A percentile compares a stretch with the other conserved stretches of the same genome.
phyloP scores from a whole-genome alignment of 805 yeast species.

The Wickerhamiella hasegawae region DNA sequence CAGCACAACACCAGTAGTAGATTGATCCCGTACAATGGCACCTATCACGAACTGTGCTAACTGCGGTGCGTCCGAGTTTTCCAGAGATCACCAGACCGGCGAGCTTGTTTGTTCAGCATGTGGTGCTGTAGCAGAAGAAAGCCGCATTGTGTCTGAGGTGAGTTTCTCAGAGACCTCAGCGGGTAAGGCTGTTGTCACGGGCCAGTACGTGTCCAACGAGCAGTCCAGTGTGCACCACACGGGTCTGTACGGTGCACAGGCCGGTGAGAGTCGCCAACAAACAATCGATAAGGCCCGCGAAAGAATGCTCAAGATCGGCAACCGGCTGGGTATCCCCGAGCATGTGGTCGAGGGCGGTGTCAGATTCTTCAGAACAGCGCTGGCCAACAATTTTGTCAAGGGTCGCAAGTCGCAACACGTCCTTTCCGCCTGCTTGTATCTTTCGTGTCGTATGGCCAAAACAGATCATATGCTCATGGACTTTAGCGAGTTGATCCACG shows the following conservation, averaged over 20 bases:
- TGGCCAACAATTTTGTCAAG: conserved; percentile 80
- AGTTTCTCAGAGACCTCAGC: conserved; percentile 81
- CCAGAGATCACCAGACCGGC: conserved; percentile 13
- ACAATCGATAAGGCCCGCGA: conserved; percentile 73
- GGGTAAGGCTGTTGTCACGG: conserved; percentile 94
- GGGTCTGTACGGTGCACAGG: conserved; percentile 31
- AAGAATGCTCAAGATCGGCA: conserved; percentile 65
- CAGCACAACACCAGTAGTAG: too few relatives aligned
- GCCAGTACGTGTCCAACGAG: conserved; percentile 80
- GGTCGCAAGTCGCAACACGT: conserved; percentile 96
- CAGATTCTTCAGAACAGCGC: conserved; percentile 78
- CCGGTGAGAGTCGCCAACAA: conserved; percentile 66
- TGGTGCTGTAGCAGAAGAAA: conserved; percentile 80
- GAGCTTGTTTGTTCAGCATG: conserved; percentile 70
- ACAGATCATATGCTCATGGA: conserved; percentile 95
- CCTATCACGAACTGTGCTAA: conserved; percentile 7
- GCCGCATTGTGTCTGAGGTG: conserved; percentile 89
- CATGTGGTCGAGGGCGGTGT: conserved; percentile 73
- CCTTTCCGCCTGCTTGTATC: conserved; percentile 83
- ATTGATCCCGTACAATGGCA: too few relatives aligned
- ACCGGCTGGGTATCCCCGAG: conserved; percentile 65
- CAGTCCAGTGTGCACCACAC: conserved; percentile 56
- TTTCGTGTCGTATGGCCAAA: conserved; percentile 81
- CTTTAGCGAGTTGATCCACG: conserved; percentile 77
- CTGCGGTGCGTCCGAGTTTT: conserved; percentile 11